Base-by-base conservation (phyloP, 805 yeast species). In the Kazachstania taianensis region DNA sequence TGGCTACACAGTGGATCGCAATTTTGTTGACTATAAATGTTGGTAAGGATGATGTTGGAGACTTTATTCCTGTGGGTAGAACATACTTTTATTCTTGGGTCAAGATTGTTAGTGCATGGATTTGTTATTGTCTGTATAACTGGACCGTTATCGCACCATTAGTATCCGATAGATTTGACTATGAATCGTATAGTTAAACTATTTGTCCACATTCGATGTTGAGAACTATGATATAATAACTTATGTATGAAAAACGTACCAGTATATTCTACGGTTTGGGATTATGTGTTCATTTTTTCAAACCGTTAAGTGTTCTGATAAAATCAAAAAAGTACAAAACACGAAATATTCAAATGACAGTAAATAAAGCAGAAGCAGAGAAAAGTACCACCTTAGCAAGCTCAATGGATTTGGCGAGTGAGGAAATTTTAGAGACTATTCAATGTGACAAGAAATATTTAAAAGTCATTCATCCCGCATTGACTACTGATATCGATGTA, bases 1-100 rank as follows among this genome's bases (percentile, higher is more conserved):
- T 92, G 42, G 98, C 98, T 0, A 89, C 98, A 1, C 97, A 89
- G 58, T 94, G 94, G 73, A 86, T 87, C 29, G 96, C 97, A 1
- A 85, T 96, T 1, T 66, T 92, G 41, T 67, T 92, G 38, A 92
- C 98, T 0, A 82, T 89, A 61, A 89, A 87, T 52, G 96, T 92
- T 23, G 77, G 82, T 34, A 78, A 75, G 40, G 92, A 81, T 49
- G 81, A 78, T 41, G 71, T 74, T 36, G 95, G 94, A 3, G 92
- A 85, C 41, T 92, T 92, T 51, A 78, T 85, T 8, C 98, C 98
- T 0, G 97, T 92, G 7, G 99, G 99, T 0, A 69, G 98, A 52
- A 89, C 98, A 0, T 87, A 89, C 59, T 92, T 89, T 56, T 80
- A 89, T 46, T 76, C 94, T 5, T 86, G 96, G 95, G 85, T 89